Evolutionary conservation across 1,139 yeast genomes (phyloP).

Genomic region (Candida glucosophila): DNA sequence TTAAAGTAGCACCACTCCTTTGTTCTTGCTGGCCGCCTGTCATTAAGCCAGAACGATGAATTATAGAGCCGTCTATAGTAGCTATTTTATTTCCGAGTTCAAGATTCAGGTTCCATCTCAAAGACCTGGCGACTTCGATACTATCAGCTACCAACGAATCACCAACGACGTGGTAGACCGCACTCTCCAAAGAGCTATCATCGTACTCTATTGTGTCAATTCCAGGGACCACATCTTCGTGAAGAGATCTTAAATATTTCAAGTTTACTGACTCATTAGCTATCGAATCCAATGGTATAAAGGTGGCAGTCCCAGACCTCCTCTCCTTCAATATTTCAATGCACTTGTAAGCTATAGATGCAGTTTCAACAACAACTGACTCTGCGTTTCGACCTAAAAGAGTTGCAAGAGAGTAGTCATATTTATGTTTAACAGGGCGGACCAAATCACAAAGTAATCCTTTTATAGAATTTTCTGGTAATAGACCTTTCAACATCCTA

Average conservation of each 20-base stretch:
- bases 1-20: conserved; percentile 20
- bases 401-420: conserved; percentile 70
- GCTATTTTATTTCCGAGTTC: conserved; percentile 62
- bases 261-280: conserved; percentile 44
- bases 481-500: conserved; percentile 52
- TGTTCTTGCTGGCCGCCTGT: conserved; percentile 67
- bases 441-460: conserved; percentile 78
- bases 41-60: conserved; percentile 83
- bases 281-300: conserved; percentile 81
- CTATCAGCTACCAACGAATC: conserved; percentile 74
- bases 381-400: conserved; percentile 75
- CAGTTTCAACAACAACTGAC: conserved; percentile 73
- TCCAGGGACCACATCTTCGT: conserved; percentile 51
- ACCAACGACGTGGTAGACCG: conserved; percentile 75
- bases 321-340: conserved; percentile 79
- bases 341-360: conserved; percentile 73
- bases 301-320: conserved; percentile 76
- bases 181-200: conserved; percentile 55
- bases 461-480: conserved; percentile 63
- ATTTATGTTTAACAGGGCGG: conserved; percentile 68
- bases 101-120: conserved; percentile 53
- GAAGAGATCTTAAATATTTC: conserved; percentile 50
- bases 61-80: conserved; percentile 75
- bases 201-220: conserved; percentile 71
- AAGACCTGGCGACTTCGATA: conserved; percentile 55